Evolutionary conservation across 2,329 filamentous ascomycete species (phyloP).

Genomic region (Magnaporthiopsis poae): DNA sequence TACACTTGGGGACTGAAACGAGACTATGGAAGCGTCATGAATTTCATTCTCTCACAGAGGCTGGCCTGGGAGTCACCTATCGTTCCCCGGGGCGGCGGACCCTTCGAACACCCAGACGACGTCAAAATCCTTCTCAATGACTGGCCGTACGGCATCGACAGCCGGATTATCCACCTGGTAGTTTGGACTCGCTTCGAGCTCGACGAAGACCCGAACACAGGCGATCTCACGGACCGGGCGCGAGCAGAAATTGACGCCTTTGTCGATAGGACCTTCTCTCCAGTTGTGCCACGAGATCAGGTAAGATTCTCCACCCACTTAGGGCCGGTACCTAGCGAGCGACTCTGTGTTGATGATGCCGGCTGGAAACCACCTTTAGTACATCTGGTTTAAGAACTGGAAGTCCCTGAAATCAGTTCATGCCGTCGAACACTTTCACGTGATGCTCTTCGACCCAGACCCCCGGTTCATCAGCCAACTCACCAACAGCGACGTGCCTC

Average conservation of each 20-base stretch:
- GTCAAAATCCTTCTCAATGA: slow-evolving; percentile 76
- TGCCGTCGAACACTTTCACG: slow-evolving; percentile 85
- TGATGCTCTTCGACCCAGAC: slow-evolving; percentile 77
- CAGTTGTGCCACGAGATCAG: slow-evolving; percentile 38
- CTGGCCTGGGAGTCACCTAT: slow-evolving; percentile 55
- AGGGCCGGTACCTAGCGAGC: not conserved
- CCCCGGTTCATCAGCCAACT: slow-evolving; percentile 57
- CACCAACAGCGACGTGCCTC: slow-evolving; percentile 64
- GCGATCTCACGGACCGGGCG: slow-evolving; percentile 56
- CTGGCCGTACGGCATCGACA: slow-evolving; percentile 84
- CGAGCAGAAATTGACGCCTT: slow-evolving; percentile 59
- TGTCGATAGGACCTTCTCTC: slow-evolving; percentile 57
- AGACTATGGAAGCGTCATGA: slow-evolving; percentile 65
- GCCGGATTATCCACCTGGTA: slow-evolving; percentile 70
- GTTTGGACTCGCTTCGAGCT: slow-evolving; percentile 88
- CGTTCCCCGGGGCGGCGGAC: slow-evolving; percentile 21
- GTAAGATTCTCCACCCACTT: slow-evolving; percentile 31
- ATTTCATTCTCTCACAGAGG: slow-evolving; percentile 62
- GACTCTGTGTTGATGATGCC: not conserved
- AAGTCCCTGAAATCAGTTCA: slow-evolving; percentile 71
- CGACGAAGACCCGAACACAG: slow-evolving; percentile 54
- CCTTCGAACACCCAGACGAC: slow-evolving; percentile 43
- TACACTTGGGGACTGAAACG: slow-evolving; percentile 56
- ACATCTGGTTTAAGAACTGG: slow-evolving; percentile 86
- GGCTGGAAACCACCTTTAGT: slow-evolving; percentile 16